Conservation (phyloP, 2,329 filamentous ascomycete genomes). For the Nemania sp. region DNA sequence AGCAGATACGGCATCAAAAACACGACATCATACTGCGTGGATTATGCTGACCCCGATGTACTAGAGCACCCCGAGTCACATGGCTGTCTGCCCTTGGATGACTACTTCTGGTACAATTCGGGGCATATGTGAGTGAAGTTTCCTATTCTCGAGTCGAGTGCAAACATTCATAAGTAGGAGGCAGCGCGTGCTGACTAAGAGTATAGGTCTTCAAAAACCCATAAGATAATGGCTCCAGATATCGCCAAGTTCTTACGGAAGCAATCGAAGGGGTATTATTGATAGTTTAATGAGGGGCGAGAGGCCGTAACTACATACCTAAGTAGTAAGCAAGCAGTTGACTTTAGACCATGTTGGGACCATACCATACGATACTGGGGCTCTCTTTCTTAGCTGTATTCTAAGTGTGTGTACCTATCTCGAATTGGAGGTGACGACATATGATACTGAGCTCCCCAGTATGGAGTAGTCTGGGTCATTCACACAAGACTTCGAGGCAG, state of each 20-base stretch:
- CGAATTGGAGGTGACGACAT: not conserved
- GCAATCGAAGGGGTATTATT: slow-evolving; percentile 25
- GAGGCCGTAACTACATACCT: not conserved
- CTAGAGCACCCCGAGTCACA: slow-evolving; percentile 42
- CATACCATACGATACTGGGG: not conserved
- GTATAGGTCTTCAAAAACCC: slow-evolving; percentile 36
- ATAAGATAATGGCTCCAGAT: slow-evolving; percentile 38
- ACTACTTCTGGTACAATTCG: slow-evolving; percentile 52
- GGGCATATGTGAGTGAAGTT: slow-evolving; percentile 46
- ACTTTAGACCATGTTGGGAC: not conserved
- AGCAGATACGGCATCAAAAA: slow-evolving; percentile 47
- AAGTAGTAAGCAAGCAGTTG: not conserved
- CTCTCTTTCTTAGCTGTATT: not conserved
- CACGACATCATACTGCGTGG: slow-evolving; percentile 46
- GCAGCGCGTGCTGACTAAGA: slow-evolving; percentile 5
- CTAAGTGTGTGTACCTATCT: not conserved
- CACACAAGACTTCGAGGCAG: not conserved
- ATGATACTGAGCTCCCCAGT: too few species aligned
- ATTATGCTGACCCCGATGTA: slow-evolving; percentile 45
- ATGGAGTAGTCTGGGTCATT: not conserved
- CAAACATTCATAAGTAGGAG: not conserved
- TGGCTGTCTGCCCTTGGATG: slow-evolving; percentile 47
- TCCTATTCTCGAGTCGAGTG: not conserved
- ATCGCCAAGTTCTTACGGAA: slow-evolving; percentile 30
- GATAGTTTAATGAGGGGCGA: not conserved